Percentiles rank a stretch among this genome's conserved stretches.
phyloP scores from a whole-genome alignment of 306 rosid genomes.

The Sicyos edulis region DNA sequence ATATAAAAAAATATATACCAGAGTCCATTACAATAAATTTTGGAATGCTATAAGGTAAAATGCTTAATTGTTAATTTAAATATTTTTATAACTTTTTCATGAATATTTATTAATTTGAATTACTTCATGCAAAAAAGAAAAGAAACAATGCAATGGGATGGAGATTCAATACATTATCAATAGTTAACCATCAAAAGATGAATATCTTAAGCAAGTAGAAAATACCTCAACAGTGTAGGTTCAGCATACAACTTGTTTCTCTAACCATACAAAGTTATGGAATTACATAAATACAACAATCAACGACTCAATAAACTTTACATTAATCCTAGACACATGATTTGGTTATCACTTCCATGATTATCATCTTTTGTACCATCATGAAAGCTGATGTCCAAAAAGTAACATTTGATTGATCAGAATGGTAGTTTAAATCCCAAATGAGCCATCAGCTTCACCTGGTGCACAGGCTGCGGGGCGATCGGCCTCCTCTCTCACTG shows the following conservation, averaged over 20 bases:
- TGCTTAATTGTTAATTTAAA: too few relatives aligned
- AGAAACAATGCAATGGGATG: too few relatives aligned
- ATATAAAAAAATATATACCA: too few relatives aligned
- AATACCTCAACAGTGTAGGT: slow-evolving; percentile 25
- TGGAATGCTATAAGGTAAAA: too few relatives aligned
- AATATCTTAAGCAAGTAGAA: background rate
- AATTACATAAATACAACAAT: slow-evolving; percentile 34
- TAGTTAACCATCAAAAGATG: background rate
- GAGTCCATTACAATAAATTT: too few relatives aligned
- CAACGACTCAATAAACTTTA: slow-evolving; percentile 47
- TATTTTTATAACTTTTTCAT: too few relatives aligned
- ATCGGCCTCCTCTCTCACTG: slow-evolving; percentile 27
- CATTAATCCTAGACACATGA: slow-evolving; percentile 38
- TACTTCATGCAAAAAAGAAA: too few relatives aligned
- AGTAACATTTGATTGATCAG: slow-evolving; percentile 11
- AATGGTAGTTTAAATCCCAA: background rate
- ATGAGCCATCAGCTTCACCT: slow-evolving; percentile 38
- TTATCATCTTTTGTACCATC: slow-evolving; percentile 23
- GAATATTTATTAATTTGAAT: too few relatives aligned
- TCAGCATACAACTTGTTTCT: slow-evolving; percentile 33
- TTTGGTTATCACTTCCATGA: slow-evolving; percentile 27
- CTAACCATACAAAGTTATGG: slow-evolving; percentile 32
- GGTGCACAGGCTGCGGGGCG: slow-evolving; percentile 56
- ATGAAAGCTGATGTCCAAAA: slow-evolving; percentile 27
- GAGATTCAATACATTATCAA: background rate